These are phyloP conservation scores for Ganoderma leucocontextum DNA, from an alignment of 1,284 basidiomycete genomes.

Conservation along the genomic window DNA sequence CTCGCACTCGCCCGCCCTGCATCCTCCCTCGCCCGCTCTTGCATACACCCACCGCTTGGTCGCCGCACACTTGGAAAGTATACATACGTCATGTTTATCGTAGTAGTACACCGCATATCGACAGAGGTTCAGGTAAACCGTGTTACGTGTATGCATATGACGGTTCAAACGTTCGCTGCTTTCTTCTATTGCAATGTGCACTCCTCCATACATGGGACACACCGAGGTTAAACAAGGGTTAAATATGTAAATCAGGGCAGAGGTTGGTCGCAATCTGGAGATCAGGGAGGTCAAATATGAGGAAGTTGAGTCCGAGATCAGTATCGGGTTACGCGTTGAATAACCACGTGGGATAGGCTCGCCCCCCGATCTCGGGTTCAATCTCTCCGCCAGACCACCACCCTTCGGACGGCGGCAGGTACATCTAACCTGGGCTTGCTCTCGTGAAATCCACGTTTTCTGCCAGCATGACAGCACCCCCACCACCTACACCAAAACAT, in stretches of 20 bases:
- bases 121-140: background rate
- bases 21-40: background rate
- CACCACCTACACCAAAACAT: conserved; percentile 68
- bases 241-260: too few species aligned
- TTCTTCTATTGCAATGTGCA: background rate
- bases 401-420: background rate
- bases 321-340: conserved; percentile 3
- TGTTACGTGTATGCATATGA: conserved; percentile 7
- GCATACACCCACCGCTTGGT: background rate
- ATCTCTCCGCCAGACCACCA: conserved; percentile 5
- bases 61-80: background rate
- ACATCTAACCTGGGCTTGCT: background rate
- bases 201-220: too few species aligned
- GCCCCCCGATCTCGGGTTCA: background rate
- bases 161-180: background rate
- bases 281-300: background rate
- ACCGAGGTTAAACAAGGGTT: too few species aligned
- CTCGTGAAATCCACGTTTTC: background rate
- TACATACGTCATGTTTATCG: conserved; percentile 2
- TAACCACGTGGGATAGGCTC: conserved; percentile 1
- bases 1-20: background rate
- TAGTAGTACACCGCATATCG: background rate
- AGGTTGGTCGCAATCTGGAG: background rate
- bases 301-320: background rate
- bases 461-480: conserved; percentile 19